Conservation (phyloP, 306 rosid species). For the Arachis hypogaea region DNA sequence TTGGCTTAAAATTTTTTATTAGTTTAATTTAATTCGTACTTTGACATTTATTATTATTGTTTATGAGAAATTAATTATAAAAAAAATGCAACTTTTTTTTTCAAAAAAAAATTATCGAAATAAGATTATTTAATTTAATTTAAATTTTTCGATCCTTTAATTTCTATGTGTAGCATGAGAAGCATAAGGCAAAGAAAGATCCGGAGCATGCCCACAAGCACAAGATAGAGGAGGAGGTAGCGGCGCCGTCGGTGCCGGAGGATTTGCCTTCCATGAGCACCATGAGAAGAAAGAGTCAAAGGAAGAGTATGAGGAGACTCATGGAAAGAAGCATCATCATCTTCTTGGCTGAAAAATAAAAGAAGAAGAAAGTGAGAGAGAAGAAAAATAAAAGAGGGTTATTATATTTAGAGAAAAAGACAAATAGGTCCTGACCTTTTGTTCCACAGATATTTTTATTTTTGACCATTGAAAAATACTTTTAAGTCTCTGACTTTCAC, state of each 20-base stretch:
- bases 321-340: conserved; percentile 43
- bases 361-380: background rate
- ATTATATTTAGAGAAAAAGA: too few species aligned
- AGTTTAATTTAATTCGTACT: background rate
- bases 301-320: conserved; percentile 31
- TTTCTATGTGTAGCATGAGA: conserved; percentile 49
- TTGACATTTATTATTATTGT: background rate
- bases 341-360: conserved; percentile 26
- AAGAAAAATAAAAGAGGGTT: background rate
- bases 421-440: too few species aligned
- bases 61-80: background rate
- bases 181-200: conserved; percentile 53
- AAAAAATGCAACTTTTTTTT: background rate
- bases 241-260: conserved; percentile 55
- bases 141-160: too few species aligned
- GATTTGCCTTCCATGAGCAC: conserved; percentile 61
- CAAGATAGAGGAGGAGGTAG: conserved; percentile 62
- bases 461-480: too few species aligned
- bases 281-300: conserved; percentile 55
- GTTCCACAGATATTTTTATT: too few species aligned
- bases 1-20: too few species aligned
- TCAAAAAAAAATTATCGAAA: background rate
- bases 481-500: too few species aligned
- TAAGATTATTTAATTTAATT: too few species aligned
- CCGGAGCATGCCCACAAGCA: conserved; percentile 56